Evolutionary conservation across 306 rosid species (phyloP).

Genomic region (Arachis stenosperma): DNA sequence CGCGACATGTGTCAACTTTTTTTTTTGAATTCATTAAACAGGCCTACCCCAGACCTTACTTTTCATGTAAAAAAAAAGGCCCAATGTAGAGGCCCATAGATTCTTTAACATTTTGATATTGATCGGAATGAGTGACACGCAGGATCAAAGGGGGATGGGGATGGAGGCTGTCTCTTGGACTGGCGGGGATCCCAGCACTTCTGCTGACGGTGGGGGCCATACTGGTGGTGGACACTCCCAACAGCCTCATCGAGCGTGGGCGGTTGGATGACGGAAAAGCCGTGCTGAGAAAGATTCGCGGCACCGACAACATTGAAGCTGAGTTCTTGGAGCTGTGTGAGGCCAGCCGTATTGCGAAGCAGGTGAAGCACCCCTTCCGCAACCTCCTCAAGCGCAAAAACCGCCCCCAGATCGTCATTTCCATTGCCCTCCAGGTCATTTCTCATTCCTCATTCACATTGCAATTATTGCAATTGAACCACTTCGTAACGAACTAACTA

Average conservation of each 20-base stretch:
- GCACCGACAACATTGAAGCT: slow-evolving; percentile 74
- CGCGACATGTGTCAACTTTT: slow-evolving; percentile 21
- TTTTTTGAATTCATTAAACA: too few relatives aligned
- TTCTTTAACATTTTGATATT: too few relatives aligned
- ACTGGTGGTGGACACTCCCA: slow-evolving; percentile 88
- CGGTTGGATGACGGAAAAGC: slow-evolving; percentile 78
- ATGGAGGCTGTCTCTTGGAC: slow-evolving; percentile 91
- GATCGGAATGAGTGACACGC: neutral
- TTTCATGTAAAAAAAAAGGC: neutral
- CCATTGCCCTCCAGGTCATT: slow-evolving; percentile 73
- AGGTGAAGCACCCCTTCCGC: slow-evolving; percentile 80
- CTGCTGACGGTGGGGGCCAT: slow-evolving; percentile 74
- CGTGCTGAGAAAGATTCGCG: slow-evolving; percentile 70
- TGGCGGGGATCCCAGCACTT: slow-evolving; percentile 85
- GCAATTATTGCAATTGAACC: too few relatives aligned
- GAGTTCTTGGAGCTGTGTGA: slow-evolving; percentile 78
- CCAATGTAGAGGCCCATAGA: neutral
- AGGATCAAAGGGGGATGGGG: slow-evolving; percentile 94
- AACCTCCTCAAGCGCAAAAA: slow-evolving; percentile 72
- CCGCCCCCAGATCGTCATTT: slow-evolving; percentile 82
- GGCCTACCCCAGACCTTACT: too few relatives aligned
- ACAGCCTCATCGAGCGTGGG: slow-evolving; percentile 88
- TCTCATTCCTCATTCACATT: too few relatives aligned
- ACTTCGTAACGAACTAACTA: too few relatives aligned
- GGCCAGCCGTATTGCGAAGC: slow-evolving; percentile 76